These are phyloP conservation scores for Apiospora sp. DNA, from an alignment of 2,329 filamentous ascomycete genomes.

Conservation along the genomic window DNA sequence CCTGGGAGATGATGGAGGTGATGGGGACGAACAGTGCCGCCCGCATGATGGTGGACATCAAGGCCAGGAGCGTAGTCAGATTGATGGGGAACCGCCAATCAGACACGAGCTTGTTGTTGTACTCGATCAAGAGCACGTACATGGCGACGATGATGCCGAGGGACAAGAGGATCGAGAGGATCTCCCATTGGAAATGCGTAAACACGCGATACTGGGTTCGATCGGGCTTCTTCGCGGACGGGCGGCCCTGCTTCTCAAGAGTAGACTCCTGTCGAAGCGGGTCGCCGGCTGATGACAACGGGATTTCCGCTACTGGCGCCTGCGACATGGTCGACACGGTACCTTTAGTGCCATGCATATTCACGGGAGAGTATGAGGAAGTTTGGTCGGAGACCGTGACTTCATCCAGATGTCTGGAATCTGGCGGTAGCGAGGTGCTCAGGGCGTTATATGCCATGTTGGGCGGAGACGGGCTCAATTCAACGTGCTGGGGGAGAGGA, in stretches of 20 bases:
- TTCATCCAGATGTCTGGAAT: neutral
- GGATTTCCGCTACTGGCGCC: neutral
- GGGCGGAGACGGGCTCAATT: too few species aligned
- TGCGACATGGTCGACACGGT: neutral
- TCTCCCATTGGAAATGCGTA: conserved; percentile 17
- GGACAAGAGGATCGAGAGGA: conserved; percentile 4
- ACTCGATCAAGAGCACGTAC: neutral
- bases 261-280: neutral
- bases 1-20: conserved; percentile 18
- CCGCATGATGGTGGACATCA: conserved; percentile 17
- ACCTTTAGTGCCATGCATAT: neutral
- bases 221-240: neutral
- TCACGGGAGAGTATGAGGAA: neutral
- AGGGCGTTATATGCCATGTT: neutral
- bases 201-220: conserved; percentile 8
- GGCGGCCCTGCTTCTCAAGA: neutral
- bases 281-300: neutral
- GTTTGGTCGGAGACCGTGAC: neutral
- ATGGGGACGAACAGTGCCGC: neutral
- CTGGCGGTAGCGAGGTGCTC: neutral
- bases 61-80: conserved; percentile 21
- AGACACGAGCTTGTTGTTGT: conserved; percentile 1
- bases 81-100: conserved; percentile 21
- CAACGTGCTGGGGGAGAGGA: too few species aligned
- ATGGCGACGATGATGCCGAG: conserved; percentile 18